These are phyloP conservation scores for Aphanomyces invadans DNA, from an alignment of 352 stramenopile species.

Conservation along the genomic window DNA sequence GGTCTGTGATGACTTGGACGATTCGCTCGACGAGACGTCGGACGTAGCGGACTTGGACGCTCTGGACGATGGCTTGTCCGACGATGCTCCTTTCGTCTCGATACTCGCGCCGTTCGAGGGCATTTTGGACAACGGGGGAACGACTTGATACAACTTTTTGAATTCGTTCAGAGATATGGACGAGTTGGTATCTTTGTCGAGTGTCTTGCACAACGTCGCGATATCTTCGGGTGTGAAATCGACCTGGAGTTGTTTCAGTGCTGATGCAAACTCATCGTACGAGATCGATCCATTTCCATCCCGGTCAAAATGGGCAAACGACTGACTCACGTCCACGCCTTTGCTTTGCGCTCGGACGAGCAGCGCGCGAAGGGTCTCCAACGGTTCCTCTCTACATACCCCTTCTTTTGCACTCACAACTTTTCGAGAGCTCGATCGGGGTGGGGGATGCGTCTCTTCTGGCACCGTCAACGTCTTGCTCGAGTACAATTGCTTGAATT, in stretches of 20 bases:
- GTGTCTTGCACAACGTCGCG: conserved; percentile 17
- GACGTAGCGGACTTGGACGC: not conserved
- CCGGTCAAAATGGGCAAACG: conserved; percentile 50
- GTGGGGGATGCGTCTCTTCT: too few relatives aligned
- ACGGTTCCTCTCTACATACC: not conserved
- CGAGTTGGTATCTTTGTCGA: conserved; percentile 30
- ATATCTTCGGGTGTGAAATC: conserved; percentile 24
- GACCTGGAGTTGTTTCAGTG: conserved; percentile 12
- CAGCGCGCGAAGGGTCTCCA: conserved; percentile 30
- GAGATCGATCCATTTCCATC: conserved; percentile 34
- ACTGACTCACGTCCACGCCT: conserved; percentile 34
- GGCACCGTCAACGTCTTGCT: not conserved
- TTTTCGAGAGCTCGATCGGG: too few relatives aligned
- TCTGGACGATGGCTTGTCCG: not conserved
- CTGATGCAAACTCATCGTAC: conserved; percentile 18
- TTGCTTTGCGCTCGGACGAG: conserved; percentile 29
- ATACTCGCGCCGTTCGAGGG: not conserved
- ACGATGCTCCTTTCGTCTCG: not conserved
- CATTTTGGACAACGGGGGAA: not conserved
- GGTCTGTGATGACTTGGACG: conserved; percentile 8
- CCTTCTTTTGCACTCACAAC: not conserved
- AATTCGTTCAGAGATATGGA: conserved; percentile 51
- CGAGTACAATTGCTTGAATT: conserved; percentile 40
- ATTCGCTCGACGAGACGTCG: conserved; percentile 20
- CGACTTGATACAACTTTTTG: conserved; percentile 27